These are phyloP conservation scores for Geranium rotundifolium DNA, from an alignment of 345 rosid genomes.

Conservation along the genomic window DNA sequence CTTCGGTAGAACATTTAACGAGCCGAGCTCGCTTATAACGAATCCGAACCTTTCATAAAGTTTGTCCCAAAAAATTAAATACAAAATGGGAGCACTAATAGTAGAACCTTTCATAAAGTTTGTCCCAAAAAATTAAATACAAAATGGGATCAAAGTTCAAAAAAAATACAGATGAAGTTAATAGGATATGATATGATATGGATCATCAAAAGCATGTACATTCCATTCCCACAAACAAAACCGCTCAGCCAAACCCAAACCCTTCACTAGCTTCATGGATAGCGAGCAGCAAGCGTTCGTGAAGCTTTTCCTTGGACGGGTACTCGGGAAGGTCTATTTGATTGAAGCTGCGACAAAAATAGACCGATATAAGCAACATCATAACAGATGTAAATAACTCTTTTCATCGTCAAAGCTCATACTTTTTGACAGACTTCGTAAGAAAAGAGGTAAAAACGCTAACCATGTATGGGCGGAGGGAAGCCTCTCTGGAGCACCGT, in stretches of 20 bases:
- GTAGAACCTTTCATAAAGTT: neutral
- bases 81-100: too few relatives aligned
- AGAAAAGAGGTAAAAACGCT: constrained; percentile 4
- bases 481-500: constrained; percentile 82
- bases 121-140: neutral
- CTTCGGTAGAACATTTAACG: too few relatives aligned
- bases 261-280: constrained; percentile 97
- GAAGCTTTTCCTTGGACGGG: constrained; percentile 64
- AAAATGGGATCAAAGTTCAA: neutral
- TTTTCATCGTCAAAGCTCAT: too few relatives aligned
- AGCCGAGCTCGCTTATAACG: too few relatives aligned
- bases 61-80: too few relatives aligned
- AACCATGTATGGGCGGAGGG: constrained; percentile 98
- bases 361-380: neutral
- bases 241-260: constrained; percentile 71
- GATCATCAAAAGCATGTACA: constrained; percentile 13
- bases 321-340: constrained; percentile 96
- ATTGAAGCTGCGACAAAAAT: constrained; percentile 53
- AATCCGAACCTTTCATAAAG: too few relatives aligned
- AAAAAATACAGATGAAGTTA: neutral
- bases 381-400: too few relatives aligned
- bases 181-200: constrained; percentile 6
- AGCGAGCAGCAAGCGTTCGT: constrained; percentile 79
- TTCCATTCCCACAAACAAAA: neutral
- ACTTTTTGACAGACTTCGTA: too few relatives aligned